Evolutionary conservation across 306 rosid genomes (phyloP), one percentile per base, ranked within the genome.

Genomic region (Astragalus membranaceus): DNA sequence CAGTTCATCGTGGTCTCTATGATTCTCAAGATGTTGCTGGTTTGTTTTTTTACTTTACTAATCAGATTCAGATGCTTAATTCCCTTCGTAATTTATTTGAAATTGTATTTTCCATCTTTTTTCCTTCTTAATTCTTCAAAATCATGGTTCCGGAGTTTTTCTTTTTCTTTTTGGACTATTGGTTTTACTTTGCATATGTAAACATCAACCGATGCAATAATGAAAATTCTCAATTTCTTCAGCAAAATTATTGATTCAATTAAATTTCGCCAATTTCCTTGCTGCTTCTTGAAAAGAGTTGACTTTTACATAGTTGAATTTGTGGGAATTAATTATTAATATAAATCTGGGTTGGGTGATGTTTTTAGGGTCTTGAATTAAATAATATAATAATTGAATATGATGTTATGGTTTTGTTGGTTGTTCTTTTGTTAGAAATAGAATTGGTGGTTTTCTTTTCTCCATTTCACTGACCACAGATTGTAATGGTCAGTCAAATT

Each of bases 11-110:
- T 42, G 98, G 95, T 67, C 16, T 90, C 75, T 94, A 90, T 75
- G 98, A 94, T 58, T 75, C 88, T 35, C 96, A 71, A 10, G 98
- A 94, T 80, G 97, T 90, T 74, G 98, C 98, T 77, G 97, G 99
- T 91, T 2, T 49, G 82, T 77, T 29, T 2, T 4, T 54, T 55
- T 50, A 15, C 69, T 65, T 69, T 63, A 15, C 11, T 69, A 26
- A 53, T 75, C 67, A 54, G 70, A 75, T 78, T 70, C n/a, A n/a
- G n/a, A n/a, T n/a, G n/a, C n/a, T n/a, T n/a, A n/a, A n/a, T n/a
- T n/a, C n/a, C n/a, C n/a, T n/a, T n/a, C 49, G 23, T 20, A 58
- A 64, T 75, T 64, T 44, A 61, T 65, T 64, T 20, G 23, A 20
- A 20, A 20, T 20, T 20, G 2, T 20, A 20, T 0, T 20, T 20